Conservation (phyloP, 1,284 basidiomycete genomes). For the Ustilago lituana region DNA sequence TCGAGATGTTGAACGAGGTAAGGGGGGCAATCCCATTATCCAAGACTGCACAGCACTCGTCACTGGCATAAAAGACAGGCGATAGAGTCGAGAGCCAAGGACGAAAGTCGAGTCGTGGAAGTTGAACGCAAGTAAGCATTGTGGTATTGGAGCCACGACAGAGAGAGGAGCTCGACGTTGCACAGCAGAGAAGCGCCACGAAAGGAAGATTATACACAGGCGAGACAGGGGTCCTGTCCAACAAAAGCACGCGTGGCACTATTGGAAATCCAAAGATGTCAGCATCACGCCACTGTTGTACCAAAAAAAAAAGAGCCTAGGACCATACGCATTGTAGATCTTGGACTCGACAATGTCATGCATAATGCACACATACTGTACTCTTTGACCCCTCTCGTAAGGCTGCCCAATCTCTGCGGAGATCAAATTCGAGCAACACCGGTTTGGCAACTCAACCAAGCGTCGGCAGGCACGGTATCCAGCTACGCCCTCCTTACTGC, state of each 20-base stretch:
- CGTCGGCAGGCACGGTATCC: no score
- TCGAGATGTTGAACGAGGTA: constrained; percentile 2
- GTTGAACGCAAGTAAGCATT: constrained; percentile 5
- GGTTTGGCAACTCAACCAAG: no score
- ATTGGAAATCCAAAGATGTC: no score
- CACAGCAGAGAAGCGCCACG: not conserved
- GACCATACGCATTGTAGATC: not conserved
- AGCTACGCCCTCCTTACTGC: no score
- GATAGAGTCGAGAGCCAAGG: no score
- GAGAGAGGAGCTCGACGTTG: not conserved
- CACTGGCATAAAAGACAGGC: no score
- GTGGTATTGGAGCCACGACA: not conserved
- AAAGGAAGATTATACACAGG: not conserved
- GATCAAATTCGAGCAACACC: not conserved
- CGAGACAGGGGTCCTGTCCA: constrained; percentile 10
- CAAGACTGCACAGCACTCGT: not conserved
- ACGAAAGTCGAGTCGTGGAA: not conserved
- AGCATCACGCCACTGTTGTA: no score
- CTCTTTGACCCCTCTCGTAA: no score
- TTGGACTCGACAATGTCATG: not conserved
- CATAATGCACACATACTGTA: not conserved
- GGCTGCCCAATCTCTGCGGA: not conserved
- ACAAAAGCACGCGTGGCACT: no score
- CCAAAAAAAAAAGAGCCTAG: no score
- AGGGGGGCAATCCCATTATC: not conserved